Evolutionary conservation across 2,329 filamentous ascomycete species (phyloP).

Genomic region (Fusarium domesticum): DNA sequence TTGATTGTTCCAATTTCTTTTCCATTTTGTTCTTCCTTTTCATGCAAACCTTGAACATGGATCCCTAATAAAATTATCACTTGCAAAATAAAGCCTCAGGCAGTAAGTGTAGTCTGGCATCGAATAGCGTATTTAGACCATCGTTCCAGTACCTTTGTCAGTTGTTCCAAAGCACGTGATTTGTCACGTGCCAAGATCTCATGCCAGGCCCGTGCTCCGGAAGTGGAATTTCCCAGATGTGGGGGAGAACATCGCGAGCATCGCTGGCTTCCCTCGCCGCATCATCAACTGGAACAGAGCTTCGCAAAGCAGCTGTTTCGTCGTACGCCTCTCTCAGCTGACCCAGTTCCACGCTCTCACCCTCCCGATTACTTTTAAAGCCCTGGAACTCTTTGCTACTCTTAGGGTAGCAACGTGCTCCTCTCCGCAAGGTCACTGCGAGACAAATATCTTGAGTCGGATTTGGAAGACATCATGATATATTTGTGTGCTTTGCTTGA

Average conservation of each 20-base stretch:
- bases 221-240: conserved; percentile 21
- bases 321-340: conserved; percentile 13
- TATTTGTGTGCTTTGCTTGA: conserved; percentile 36
- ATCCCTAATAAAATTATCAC: too few species aligned
- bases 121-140: too few species aligned
- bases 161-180: conserved; percentile 8
- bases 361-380: conserved; percentile 10
- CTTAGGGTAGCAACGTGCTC: conserved; percentile 15
- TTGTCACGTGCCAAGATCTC: conserved; percentile 8
- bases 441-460: conserved; percentile 22
- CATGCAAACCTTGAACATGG: too few species aligned
- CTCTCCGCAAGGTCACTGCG: conserved; percentile 24
- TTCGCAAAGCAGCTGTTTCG: conserved; percentile 23
- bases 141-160: background rate
- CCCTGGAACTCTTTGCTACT: conserved; percentile 4
- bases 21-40: too few species aligned
- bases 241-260: conserved; percentile 27
- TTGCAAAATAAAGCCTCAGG: too few species aligned
- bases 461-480: conserved; percentile 41
- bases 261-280: conserved; percentile 28
- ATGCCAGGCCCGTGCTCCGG: conserved; percentile 11
- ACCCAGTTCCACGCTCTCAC: conserved; percentile 15
- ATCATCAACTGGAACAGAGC: conserved; percentile 29
- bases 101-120: too few species aligned
- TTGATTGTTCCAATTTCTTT: too few species aligned